Percentiles rank a stretch among this genome's conserved stretches.
Conservation (phyloP, 1,284 basidiomycete species). For the Trichosporon sp. region DNA sequence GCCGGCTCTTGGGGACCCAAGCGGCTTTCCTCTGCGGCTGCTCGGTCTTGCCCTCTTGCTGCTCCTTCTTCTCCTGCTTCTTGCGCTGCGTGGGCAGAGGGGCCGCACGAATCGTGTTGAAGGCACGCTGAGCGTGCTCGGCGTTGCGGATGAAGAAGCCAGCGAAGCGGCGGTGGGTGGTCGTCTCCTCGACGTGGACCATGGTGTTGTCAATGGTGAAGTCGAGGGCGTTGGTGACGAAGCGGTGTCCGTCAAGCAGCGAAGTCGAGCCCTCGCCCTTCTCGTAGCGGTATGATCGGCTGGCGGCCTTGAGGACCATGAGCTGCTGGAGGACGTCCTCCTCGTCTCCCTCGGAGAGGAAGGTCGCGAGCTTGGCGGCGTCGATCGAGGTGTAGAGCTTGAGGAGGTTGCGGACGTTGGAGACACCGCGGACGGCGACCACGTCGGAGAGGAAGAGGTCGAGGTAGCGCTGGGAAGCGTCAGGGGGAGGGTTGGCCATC, state of each 20-base stretch:
- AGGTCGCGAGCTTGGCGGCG: slow-evolving; percentile 82
- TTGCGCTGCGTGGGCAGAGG: slow-evolving; percentile 57
- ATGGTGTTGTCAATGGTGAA: slow-evolving; percentile 91
- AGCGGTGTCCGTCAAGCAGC: slow-evolving; percentile 77
- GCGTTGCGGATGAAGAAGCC: slow-evolving; percentile 97
- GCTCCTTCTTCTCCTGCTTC: slow-evolving; percentile 16
- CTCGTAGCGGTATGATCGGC: slow-evolving; percentile 56
- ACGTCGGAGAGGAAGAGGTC: slow-evolving; percentile 74
- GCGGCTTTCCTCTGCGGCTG: slow-evolving; percentile 18
- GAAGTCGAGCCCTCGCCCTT: slow-evolving; percentile 60
- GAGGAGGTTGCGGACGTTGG: slow-evolving; percentile 83
- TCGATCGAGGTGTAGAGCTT: slow-evolving; percentile 94
- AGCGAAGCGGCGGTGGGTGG: slow-evolving; percentile 83
- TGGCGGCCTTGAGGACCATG: slow-evolving; percentile 89
- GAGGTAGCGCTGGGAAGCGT: slow-evolving; percentile 80
- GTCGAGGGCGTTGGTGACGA: slow-evolving; percentile 88
- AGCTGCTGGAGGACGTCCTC: slow-evolving; percentile 93
- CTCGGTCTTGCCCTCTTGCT: slow-evolving; percentile 10
- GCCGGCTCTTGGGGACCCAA: slow-evolving; percentile 31
- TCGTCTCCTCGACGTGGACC: slow-evolving; percentile 92
- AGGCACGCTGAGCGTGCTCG: slow-evolving; percentile 77
- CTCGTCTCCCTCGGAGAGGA: slow-evolving; percentile 63
- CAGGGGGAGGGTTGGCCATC: slow-evolving; percentile 57
- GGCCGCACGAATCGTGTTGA: slow-evolving; percentile 67
- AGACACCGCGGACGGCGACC: slow-evolving; percentile 68